Evolutionary conservation across 1,284 basidiomycete species (phyloP), one percentile per base, ranked within the genome.

Genomic region (Grifola frondosa): DNA sequence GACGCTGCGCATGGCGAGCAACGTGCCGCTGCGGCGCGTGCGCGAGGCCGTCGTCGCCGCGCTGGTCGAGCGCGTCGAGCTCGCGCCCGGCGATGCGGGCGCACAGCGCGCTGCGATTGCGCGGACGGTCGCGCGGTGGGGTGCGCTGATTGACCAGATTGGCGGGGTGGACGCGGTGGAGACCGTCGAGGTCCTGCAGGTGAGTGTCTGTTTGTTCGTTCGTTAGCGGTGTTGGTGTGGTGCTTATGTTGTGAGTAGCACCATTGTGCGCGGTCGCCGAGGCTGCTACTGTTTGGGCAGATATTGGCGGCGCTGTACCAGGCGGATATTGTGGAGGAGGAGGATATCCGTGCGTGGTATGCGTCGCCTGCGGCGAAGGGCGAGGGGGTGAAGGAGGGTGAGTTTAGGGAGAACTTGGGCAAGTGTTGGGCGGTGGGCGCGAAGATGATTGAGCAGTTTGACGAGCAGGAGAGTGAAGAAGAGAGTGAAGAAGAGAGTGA

Each of bases 1-100:
- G 73, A 96, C 92, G 38, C 76, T 96, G 40, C 84, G 93, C 34
- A 96, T 96, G 93, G 91, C 92, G 30, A 88, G 83, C 53, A 96
- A 96, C 60, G 93, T 95, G 33, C 77, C 88, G 4, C 75, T 93
- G 20, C 73, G 74, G 15, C 76, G 81, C 48, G 91, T 96, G 34
- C 77, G 87, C 40, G 84, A 87, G 62, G 84, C 84, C 12, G 90
- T 93, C 21, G 74, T 95, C 24, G 75, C 74, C 15, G 82, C 79
- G 22, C 74, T 92, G 43, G 84, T 91, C 40, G 79, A 83, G 49
- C 75, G 74, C 45, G 81, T 91, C 26, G 67, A 65, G 42, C 61
- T 88, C 41, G 70, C 81, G 8, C 75, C 75, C 11, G 76, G 70
- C 3, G 77, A 75, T 30, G 65, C 69, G 4, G 61, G 61, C 7